Conservation (phyloP, 176 grass and related monocot genomes). For the Tillandsia fasciculata region DNA sequence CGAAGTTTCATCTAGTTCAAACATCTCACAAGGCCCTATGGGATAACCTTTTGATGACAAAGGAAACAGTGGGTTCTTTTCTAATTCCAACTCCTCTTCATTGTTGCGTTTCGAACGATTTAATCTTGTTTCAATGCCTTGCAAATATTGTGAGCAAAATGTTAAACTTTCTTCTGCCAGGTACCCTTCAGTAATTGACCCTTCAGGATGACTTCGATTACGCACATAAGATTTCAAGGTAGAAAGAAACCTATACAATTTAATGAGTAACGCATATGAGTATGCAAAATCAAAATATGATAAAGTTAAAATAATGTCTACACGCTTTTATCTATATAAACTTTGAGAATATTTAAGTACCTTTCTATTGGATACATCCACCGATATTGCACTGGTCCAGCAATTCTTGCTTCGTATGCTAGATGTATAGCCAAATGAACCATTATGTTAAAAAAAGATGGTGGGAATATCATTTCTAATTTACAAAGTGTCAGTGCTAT, state of each 20-base stretch:
- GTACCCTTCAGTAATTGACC: conserved; percentile 25
- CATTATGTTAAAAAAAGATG: too few species aligned
- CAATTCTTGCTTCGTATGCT: too few species aligned
- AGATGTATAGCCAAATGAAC: too few species aligned
- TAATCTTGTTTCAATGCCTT: background rate
- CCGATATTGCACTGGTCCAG: too few species aligned
- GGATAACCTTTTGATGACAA: background rate
- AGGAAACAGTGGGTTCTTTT: background rate
- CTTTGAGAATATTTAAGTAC: too few species aligned
- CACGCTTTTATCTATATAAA: too few species aligned
- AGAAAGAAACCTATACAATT: conserved; percentile 1
- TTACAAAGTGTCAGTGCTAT: too few species aligned
- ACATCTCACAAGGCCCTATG: background rate
- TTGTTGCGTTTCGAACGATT: background rate
- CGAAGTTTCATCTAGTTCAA: background rate
- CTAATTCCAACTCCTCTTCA: background rate
- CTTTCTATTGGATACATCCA: too few species aligned
- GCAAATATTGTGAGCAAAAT: conserved; percentile 9
- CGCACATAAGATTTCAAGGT: conserved; percentile 9
- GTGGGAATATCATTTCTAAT: too few species aligned
- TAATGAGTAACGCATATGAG: too few species aligned
- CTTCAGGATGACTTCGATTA: conserved; percentile 18
- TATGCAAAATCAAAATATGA: too few species aligned
- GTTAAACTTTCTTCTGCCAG: conserved; percentile 8
- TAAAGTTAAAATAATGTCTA: too few species aligned